These are phyloP conservation scores for Auricularia cornea DNA, from an alignment of 768 basidiomycete species.

Conservation along the genomic window DNA sequence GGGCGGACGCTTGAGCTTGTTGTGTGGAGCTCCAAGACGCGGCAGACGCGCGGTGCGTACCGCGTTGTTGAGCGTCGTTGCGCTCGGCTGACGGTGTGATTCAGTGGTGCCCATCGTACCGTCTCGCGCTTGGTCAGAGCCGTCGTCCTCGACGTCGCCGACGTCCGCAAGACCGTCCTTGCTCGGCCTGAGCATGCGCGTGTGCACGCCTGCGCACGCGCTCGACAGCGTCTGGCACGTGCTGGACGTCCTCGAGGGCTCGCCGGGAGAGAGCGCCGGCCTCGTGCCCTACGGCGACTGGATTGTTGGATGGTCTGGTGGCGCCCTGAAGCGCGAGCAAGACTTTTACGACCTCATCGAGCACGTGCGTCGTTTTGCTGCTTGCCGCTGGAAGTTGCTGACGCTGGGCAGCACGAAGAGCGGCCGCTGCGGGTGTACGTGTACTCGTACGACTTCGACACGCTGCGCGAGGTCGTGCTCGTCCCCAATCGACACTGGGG, in stretches of 20 bases:
- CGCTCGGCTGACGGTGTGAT: too few species aligned
- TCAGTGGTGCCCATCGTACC: too few species aligned
- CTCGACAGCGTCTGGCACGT: conserved; percentile 98
- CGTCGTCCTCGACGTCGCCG: conserved; percentile 25
- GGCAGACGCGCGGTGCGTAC: conserved; percentile 53
- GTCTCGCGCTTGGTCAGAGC: conserved; percentile 23
- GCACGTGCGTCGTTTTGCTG: conserved; percentile 43
- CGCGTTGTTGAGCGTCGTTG: neutral
- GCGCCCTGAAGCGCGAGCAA: conserved; percentile 79
- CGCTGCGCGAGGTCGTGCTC: conserved; percentile 84
- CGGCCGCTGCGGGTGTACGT: conserved; percentile 92
- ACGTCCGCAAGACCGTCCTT: conserved; percentile 64
- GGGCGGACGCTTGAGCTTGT: conserved; percentile 51
- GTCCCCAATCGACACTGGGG: conserved; percentile 98
- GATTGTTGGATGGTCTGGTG: conserved; percentile 90
- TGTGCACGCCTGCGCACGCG: conserved; percentile 84
- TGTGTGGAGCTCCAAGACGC: conserved; percentile 79
- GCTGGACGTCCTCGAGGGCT: conserved; percentile 93
- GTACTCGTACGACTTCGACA: conserved; percentile 94
- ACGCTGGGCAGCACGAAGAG: conserved; percentile 65
- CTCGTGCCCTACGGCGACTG: conserved; percentile 84
- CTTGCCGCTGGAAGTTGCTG: too few species aligned
- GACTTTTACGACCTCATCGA: conserved; percentile 97
- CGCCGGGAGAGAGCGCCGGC: conserved; percentile 92
- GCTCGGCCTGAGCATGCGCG: conserved; percentile 87